Percentiles rank a stretch among this genome's conserved stretches.
phyloP scores from a whole-genome alignment of 257 asterid species.

The Solanum habrochaites region DNA sequence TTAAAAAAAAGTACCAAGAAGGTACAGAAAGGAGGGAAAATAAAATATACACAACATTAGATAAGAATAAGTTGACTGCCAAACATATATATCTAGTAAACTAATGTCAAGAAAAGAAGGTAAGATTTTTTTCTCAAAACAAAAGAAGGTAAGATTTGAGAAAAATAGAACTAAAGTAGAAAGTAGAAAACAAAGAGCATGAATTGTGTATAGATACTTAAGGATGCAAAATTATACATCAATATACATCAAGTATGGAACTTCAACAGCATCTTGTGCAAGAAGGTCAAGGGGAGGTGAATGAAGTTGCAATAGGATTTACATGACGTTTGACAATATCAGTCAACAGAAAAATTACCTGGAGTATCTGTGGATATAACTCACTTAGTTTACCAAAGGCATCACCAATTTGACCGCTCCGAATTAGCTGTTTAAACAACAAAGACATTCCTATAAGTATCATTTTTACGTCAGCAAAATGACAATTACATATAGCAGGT shows the following conservation, averaged over 20 bases:
- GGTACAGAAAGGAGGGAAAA: neutral
- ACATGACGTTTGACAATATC: neutral
- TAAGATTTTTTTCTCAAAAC: neutral
- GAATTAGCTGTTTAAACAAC: slow-evolving; percentile 50
- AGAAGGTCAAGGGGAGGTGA: neutral
- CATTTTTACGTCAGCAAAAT: neutral
- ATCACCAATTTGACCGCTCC: slow-evolving; percentile 68
- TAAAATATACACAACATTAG: neutral
- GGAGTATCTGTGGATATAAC: slow-evolving; percentile 72
- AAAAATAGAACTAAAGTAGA: neutral
- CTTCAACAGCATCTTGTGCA: neutral
- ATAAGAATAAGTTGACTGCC: neutral
- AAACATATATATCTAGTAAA: neutral
- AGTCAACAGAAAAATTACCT: slow-evolving; percentile 32
- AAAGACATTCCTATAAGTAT: neutral
- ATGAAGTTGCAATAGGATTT: neutral
- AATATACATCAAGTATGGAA: neutral
- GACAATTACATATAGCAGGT: neutral
- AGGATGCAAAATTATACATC: neutral
- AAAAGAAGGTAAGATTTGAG: neutral
- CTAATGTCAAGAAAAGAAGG: neutral
- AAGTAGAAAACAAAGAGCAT: neutral
- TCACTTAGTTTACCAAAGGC: slow-evolving; percentile 43
- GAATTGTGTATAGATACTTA: neutral
- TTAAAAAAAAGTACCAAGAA: neutral